A percentile compares a stretch with the other conserved stretches of the same genome.
Conservation (phyloP, 2,329 filamentous ascomycete genomes). For the Cladobotryum protrusum region DNA sequence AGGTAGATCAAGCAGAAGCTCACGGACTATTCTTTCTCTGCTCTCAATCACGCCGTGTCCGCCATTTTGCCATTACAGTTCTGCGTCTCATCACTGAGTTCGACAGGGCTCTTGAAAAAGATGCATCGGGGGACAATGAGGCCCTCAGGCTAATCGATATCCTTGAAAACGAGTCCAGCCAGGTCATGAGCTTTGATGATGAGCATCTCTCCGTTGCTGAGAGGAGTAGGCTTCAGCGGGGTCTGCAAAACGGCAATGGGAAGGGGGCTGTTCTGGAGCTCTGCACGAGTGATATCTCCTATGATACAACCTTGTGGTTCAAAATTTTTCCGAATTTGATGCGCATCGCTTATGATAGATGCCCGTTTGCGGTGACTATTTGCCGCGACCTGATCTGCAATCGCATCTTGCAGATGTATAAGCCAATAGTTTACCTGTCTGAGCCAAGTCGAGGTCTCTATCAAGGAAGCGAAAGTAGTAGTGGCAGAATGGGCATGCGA, state of each 20-base stretch:
- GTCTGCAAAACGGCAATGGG: slow-evolving; percentile 75
- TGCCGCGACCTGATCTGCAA: slow-evolving; percentile 90
- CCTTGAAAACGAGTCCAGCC: slow-evolving; percentile 79
- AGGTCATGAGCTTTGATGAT: slow-evolving; percentile 87
- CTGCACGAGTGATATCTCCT: slow-evolving; percentile 90
- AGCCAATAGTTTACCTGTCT: slow-evolving; percentile 70
- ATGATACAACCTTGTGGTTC: slow-evolving; percentile 93
- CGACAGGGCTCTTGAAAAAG: slow-evolving; percentile 77
- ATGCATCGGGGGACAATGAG: slow-evolving; percentile 50
- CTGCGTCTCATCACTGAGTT: slow-evolving; percentile 90
- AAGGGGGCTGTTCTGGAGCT: slow-evolving; percentile 86
- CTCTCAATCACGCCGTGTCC: slow-evolving; percentile 85
- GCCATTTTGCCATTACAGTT: slow-evolving; percentile 86
- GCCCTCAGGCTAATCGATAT: slow-evolving; percentile 79
- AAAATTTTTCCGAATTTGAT: slow-evolving; percentile 97
- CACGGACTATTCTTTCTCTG: slow-evolving; percentile 96
- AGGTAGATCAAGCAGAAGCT: slow-evolving; percentile 94
- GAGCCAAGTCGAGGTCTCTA: slow-evolving; percentile 63
- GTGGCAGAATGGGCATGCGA: slow-evolving; percentile 44
- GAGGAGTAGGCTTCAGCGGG: slow-evolving; percentile 83
- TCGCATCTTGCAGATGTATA: slow-evolving; percentile 87
- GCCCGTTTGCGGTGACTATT: slow-evolving; percentile 83
- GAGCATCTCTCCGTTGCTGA: slow-evolving; percentile 89
- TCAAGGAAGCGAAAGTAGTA: slow-evolving; percentile 52
- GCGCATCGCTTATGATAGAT: slow-evolving; percentile 81